Evolutionary conservation across 75 land plant species (phyloP).

Genomic region (Cryptomeria japonica): DNA sequence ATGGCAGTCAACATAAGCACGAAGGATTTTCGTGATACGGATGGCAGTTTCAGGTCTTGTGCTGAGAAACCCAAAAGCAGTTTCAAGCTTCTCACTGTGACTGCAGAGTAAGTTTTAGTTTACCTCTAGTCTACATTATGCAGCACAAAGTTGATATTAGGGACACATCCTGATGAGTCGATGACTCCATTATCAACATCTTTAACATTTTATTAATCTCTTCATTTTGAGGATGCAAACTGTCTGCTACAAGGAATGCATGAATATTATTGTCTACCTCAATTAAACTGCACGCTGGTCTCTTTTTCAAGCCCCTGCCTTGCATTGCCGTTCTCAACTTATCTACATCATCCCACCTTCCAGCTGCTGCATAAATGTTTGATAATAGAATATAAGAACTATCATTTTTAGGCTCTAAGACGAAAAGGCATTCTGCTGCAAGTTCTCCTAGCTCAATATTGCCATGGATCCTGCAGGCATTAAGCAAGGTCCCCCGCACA

Average conservation of each 20-base stretch:
- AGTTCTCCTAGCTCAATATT: slow-evolving; percentile 13
- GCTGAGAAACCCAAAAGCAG: slow-evolving; percentile 15
- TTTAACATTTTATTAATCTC: slow-evolving; percentile 12
- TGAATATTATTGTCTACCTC: slow-evolving; percentile 7
- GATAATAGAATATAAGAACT: slow-evolving; percentile 10
- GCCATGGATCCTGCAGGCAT: slow-evolving; percentile 5
- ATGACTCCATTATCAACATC: slow-evolving; percentile 13
- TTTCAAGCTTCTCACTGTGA: slow-evolving; percentile 16
- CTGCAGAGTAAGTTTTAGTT: not conserved
- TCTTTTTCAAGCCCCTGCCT: slow-evolving; percentile 10
- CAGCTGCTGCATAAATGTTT: slow-evolving; percentile 26
- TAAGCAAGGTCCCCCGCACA: slow-evolving; percentile 8
- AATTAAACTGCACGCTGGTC: slow-evolving; percentile 10
- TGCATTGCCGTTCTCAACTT: slow-evolving; percentile 17
- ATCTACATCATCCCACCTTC: slow-evolving; percentile 16
- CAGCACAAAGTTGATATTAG: slow-evolving; percentile 8
- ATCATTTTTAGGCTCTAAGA: not conserved
- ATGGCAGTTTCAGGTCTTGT: slow-evolving; percentile 1
- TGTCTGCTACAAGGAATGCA: slow-evolving; percentile 7
- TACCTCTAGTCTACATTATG: slow-evolving; percentile 11
- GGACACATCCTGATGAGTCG: slow-evolving; percentile 18
- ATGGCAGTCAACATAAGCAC: slow-evolving; percentile 15
- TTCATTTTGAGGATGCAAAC: slow-evolving; percentile 14
- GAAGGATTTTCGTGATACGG: slow-evolving; percentile 10
- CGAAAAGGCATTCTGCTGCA: slow-evolving; percentile 11